Evolutionary conservation across 768 basidiomycete species (phyloP).

Genomic region (Glaciozyma martinii): DNA sequence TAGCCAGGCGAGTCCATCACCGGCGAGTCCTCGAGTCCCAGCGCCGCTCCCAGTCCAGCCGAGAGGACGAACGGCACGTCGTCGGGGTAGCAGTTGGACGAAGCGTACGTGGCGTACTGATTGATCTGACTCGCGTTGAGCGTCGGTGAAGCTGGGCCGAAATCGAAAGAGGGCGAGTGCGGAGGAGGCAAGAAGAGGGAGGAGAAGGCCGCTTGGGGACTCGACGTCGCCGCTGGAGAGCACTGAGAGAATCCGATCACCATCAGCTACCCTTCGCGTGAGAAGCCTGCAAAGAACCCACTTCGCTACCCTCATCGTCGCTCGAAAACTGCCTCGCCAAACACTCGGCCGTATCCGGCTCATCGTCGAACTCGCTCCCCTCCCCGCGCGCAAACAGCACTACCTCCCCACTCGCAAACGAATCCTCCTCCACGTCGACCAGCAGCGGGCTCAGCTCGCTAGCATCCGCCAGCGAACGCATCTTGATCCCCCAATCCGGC

Average conservation of each 20-base stretch:
- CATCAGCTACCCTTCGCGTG: neutral
- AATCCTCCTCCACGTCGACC: neutral
- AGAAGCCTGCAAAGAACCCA: neutral
- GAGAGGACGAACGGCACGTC: neutral
- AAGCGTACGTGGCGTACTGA: neutral
- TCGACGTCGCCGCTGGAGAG: neutral
- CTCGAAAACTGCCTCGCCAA: neutral
- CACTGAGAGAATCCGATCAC: neutral
- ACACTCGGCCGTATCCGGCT: neutral
- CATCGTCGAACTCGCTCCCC: neutral
- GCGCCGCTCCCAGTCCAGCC: neutral
- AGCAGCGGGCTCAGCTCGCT: neutral
- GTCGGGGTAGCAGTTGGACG: neutral
- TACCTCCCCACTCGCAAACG: no score
- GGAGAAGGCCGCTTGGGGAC: neutral
- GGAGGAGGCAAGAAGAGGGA: neutral
- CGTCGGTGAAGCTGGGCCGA: neutral
- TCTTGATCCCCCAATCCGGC: neutral
- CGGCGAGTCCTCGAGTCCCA: neutral
- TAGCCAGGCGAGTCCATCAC: neutral
- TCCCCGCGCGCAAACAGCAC: neutral
- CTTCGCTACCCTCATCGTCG: neutral
- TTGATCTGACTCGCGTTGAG: neutral
- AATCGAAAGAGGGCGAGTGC: neutral
- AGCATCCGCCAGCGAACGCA: neutral